Evolutionary conservation across 1,284 basidiomycete species (phyloP), one percentile per base, ranked within the genome.

Genomic region (Ganoderma lucidum): DNA sequence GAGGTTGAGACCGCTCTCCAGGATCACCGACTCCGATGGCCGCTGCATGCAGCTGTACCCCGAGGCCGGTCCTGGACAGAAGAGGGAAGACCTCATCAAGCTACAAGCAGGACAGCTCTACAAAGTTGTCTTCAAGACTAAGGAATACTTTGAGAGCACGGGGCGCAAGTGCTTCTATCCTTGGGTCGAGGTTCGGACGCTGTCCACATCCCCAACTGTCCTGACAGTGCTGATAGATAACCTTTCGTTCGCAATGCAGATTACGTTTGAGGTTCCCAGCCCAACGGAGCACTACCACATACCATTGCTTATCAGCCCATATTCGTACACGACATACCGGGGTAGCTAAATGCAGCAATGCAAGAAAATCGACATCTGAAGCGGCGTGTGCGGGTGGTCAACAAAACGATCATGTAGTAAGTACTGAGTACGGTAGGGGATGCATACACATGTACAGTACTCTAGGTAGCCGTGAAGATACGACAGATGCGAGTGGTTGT

Each of bases 301-400:
- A 71, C 96, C 96, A 0, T 85, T 98, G 17, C 82, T 98, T 37
- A 91, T 98, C 76, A 96, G 94, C 78, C 96, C 96, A 6, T 96
- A 93, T 82, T 94, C 93, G 1, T 98, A 93, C 80, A 96, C 96
- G 19, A 97, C 96, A 6, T 97, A 97, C 79, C 86, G 95, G 71
- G 96, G 96, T 23, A 96, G 93, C 80, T 95, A 76, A 76, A 45
- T 6, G 61, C 35, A 37, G 30, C 53, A 42, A 14, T 15, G 9
- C 62, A 28, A 59, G 39, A 41, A 41, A 35, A 32, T 12, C 17
- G 55, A 53, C 48, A 28, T 53, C 10, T 10, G 35, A 59, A 59
- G 56, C 53, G 15, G 45, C n/a, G 45, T 3, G 45, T 12, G 10
- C 23, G 23, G 23, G 30, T 55, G 30, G 8, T 10, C 8, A 39